phyloP scores from a whole-genome alignment of 495 filamentous ascomycete species.

The Evansstolkia leycettana region DNA sequence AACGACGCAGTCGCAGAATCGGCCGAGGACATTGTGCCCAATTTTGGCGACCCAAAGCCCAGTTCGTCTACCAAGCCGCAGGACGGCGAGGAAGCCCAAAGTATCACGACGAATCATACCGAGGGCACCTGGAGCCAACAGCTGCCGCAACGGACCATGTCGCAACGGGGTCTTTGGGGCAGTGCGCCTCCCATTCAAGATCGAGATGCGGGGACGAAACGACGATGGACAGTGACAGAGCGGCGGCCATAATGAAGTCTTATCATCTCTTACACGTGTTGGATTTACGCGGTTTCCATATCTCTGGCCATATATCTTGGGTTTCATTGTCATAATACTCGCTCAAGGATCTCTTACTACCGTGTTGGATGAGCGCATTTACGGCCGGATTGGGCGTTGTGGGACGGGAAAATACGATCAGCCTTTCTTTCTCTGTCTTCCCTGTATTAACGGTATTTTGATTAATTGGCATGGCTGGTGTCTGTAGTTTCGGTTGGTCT shows the following conservation, averaged over 20 bases:
- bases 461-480: too few relatives aligned
- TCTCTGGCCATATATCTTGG: too few relatives aligned
- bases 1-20: conserved; percentile 9
- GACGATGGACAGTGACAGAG: conserved; percentile 35
- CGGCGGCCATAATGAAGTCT: conserved; percentile 9
- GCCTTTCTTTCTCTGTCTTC: too few relatives aligned
- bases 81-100: not conserved
- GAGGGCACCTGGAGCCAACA: conserved; percentile 13
- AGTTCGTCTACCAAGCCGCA: conserved; percentile 1
- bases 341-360: not conserved
- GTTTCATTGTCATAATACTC: not conserved
- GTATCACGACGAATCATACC: not conserved
- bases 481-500: too few relatives aligned
- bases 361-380: too few relatives aligned
- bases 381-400: too few relatives aligned
- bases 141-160: conserved; percentile 21
- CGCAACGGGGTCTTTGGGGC: conserved; percentile 34
- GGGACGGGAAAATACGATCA: too few relatives aligned
- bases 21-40: conserved; percentile 23
- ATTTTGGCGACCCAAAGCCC: conserved; percentile 20
- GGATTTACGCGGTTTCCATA: too few relatives aligned
- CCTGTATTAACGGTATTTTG: too few relatives aligned
- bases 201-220: conserved; percentile 17
- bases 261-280: too few relatives aligned
- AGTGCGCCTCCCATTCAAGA: conserved; percentile 22